A percentile compares a stretch with the other conserved stretches of the same genome.
These are phyloP conservation scores for Phyllosticta citribraziliensis DNA, from an alignment of 2,329 filamentous ascomycete genomes.

Conservation along the genomic window DNA sequence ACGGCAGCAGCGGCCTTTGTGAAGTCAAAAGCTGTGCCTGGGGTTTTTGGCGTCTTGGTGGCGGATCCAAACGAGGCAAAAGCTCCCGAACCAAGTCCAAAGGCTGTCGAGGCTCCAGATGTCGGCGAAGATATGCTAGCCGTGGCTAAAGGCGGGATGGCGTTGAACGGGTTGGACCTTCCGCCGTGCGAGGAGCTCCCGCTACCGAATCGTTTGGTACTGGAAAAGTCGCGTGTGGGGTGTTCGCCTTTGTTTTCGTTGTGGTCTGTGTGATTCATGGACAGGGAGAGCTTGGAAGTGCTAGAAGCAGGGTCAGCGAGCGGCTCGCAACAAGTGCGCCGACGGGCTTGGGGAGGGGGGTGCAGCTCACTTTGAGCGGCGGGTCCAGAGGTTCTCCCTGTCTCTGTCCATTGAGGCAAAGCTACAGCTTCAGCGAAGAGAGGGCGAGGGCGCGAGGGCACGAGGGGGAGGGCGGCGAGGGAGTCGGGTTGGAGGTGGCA, in stretches of 20 bases:
- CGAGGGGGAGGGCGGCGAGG: not conserved
- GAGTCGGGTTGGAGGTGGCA: not conserved
- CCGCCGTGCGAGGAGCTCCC: conserved; percentile 65
- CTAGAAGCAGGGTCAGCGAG: conserved; percentile 34
- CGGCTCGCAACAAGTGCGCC: conserved; percentile 11
- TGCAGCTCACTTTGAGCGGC: conserved; percentile 65
- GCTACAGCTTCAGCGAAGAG: not conserved
- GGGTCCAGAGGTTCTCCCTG: conserved; percentile 55
- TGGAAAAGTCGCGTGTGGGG: conserved; percentile 45
- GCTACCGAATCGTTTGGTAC: conserved; percentile 55
- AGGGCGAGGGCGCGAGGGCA: not conserved
- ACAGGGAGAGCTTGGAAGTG: conserved; percentile 82
- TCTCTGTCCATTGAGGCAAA: conserved; percentile 30
- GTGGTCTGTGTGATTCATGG: conserved; percentile 55
- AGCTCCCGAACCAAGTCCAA: conserved; percentile 86
- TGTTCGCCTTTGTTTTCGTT: conserved; percentile 41
- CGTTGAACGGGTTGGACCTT: conserved; percentile 66
- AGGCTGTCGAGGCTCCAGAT: conserved; percentile 71
- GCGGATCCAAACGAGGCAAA: conserved; percentile 88
- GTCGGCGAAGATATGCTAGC: conserved; percentile 63
- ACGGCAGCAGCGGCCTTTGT: conserved; percentile 45
- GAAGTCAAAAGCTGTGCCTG: conserved; percentile 70
- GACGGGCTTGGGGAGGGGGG: conserved; percentile 1
- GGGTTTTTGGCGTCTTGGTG: conserved; percentile 77
- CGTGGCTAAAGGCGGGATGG: conserved; percentile 59